Evolutionary conservation across 2,329 filamentous ascomycete genomes (phyloP), one percentile per base, ranked within the genome.

Genomic region (Penicillium sp.): DNA sequence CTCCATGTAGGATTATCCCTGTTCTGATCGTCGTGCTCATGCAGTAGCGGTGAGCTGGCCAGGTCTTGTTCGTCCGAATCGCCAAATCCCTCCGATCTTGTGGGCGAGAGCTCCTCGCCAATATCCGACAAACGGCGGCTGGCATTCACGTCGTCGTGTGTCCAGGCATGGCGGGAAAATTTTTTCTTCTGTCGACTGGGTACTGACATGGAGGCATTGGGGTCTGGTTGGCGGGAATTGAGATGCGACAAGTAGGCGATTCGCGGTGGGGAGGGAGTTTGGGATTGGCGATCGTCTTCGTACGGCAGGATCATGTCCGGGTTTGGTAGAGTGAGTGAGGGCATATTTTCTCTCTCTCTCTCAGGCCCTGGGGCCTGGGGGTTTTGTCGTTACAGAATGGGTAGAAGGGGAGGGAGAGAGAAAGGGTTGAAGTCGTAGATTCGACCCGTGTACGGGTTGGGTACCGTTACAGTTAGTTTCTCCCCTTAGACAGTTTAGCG

Each of bases 241-340:
- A 68, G 73, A 73, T 63, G 77, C 23, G 78, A 78, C 36, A 80
- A 71, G 38, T 76, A 76, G 57, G 57, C 82, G 77, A 69, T 76
- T 75, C 68, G 79, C 69, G 70, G 81, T 77, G 71, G 81, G 79
- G 69, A 82, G 75, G 72, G 79, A 72, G 73, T 79, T 63, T 72
- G 83, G 71, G 72, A 70, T 64, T 74, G 69, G 64, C 73, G 74
- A 59, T 74, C 72, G 61, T 86, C 84, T 69, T 87, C 86, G 71
- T 89, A 87, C 59, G 92, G 92, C 51, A 97, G 79, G 68, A 97
- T 96, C 91, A 96, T 92, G 73, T 96, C 92, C 51, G 92, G 91
- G 74, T 96, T 95, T 55, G 91, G 95, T 68, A 97, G 79, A 2
- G 92, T 96, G 46, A 92, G 92, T 58, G 91, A 95, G 13, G 85